Evolutionary conservation across 192 early-diverging fungal species (phyloP).

Genomic region (Coemansia biformis): DNA sequence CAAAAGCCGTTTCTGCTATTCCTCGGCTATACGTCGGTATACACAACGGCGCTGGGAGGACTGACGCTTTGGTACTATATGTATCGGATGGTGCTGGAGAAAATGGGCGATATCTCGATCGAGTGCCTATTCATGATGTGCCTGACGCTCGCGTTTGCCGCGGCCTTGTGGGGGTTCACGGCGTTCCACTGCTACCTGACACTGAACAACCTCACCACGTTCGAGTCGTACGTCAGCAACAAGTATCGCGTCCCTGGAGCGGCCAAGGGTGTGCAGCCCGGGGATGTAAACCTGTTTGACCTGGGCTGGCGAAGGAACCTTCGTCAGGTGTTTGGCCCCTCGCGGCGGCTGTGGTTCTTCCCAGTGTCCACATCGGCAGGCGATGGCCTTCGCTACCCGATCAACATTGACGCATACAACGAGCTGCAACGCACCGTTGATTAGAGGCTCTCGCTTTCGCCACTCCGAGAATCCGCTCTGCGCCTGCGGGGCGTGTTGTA

Average conservation of each 20-base stretch:
- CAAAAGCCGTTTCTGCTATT: conserved; percentile 74
- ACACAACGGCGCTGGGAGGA: conserved; percentile 10
- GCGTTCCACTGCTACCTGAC: conserved; percentile 42
- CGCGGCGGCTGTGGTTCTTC: conserved; percentile 53
- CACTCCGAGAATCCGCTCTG: too few species aligned
- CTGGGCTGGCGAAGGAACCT: conserved; percentile 49
- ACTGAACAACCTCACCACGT: conserved; percentile 37
- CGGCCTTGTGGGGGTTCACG: conserved; percentile 26
- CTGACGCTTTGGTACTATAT: conserved; percentile 22
- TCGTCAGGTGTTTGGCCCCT: conserved; percentile 54
- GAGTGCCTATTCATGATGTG: conserved; percentile 24
- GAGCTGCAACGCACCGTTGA: conserved; percentile 11
- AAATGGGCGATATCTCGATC: conserved; percentile 3
- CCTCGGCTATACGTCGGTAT: conserved; percentile 25
- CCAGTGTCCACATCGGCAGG: conserved; percentile 52
- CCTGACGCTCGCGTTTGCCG: conserved; percentile 17
- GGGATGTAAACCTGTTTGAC: conserved; percentile 45
- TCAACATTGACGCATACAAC: conserved; percentile 49
- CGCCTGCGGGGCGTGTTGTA: too few species aligned
- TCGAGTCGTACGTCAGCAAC: conserved; percentile 31
- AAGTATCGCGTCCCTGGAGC: conserved; percentile 1
- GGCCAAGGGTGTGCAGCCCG: not conserved
- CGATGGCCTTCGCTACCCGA: conserved; percentile 52
- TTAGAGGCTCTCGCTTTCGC: too few species aligned
- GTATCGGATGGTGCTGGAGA: conserved; percentile 1